These are phyloP conservation scores for Ophiostoma angusticollis DNA, from an alignment of 2,329 filamentous ascomycete species.

Conservation along the genomic window DNA sequence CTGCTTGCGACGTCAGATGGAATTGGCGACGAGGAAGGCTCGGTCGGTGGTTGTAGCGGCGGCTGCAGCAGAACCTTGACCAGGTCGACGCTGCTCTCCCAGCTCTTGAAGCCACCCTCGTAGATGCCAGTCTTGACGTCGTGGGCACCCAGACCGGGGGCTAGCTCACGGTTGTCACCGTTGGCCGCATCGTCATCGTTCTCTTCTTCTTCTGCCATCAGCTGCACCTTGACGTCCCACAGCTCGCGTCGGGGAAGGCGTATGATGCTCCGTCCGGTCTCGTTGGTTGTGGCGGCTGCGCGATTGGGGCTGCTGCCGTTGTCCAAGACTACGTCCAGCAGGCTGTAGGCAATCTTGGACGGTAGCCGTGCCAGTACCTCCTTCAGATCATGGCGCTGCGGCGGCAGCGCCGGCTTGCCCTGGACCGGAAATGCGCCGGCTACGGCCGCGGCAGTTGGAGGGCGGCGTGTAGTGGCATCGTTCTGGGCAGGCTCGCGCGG, in stretches of 20 bases:
- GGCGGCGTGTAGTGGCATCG: no score
- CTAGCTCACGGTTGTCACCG: slow-evolving; percentile 24
- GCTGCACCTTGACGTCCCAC: slow-evolving; percentile 68
- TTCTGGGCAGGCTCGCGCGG: slow-evolving; percentile 9
- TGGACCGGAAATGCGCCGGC: slow-evolving; percentile 47
- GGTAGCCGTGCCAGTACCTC: slow-evolving; percentile 48
- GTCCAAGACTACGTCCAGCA: slow-evolving; percentile 44
- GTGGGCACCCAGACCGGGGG: slow-evolving; percentile 46
- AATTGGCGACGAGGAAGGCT: background rate
- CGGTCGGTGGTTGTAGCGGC: slow-evolving; percentile 21
- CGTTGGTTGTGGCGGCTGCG: background rate
- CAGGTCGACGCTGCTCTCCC: slow-evolving; percentile 74
- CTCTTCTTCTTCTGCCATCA: slow-evolving; percentile 59
- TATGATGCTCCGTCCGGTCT: no score
- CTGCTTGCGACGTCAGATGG: slow-evolving; percentile 6
- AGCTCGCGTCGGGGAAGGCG: slow-evolving; percentile 60
- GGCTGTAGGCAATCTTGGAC: slow-evolving; percentile 59
- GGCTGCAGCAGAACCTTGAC: slow-evolving; percentile 50
- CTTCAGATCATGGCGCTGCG: slow-evolving; percentile 36
- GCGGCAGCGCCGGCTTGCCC: slow-evolving; percentile 45
- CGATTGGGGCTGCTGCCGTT: slow-evolving; percentile 9
- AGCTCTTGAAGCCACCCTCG: slow-evolving; percentile 80
- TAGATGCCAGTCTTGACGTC: slow-evolving; percentile 75
- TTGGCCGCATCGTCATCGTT: slow-evolving; percentile 38
- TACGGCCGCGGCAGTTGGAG: slow-evolving; percentile 6